Conservation (phyloP, 306 rosid species). For the Dryas alaskensis region DNA sequence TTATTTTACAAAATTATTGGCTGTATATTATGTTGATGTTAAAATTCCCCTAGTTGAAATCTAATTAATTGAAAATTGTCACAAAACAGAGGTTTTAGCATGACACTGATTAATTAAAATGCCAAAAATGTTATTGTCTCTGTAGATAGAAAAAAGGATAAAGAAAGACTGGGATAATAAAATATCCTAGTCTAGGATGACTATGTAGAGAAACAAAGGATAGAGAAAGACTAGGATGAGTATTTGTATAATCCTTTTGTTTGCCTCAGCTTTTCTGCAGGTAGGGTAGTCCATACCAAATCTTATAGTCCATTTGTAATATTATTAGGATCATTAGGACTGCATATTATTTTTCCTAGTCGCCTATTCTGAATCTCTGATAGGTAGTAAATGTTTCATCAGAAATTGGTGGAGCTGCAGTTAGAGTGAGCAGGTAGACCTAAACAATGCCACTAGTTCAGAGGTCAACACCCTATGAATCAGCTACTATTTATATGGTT, state of each 20-base stretch:
- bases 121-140: background rate
- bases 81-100: background rate
- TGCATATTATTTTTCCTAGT: background rate
- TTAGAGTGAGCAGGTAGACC: constrained; percentile 13
- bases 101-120: background rate
- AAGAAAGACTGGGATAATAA: background rate
- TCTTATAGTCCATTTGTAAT: background rate
- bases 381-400: background rate
- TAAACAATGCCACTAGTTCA: constrained; percentile 3
- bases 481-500: background rate
- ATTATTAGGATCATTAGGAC: background rate
- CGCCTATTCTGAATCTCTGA: background rate
- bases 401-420: constrained; percentile 12
- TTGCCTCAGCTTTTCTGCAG: background rate
- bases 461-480: constrained; percentile 5
- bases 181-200: too few relatives aligned
- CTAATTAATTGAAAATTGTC: background rate
- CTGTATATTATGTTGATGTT: background rate
- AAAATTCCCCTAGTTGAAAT: background rate
- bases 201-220: too few relatives aligned
- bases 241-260: too few relatives aligned
- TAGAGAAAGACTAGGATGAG: too few relatives aligned
- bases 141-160: background rate
- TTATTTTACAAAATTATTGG: background rate
- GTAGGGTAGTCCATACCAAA: constrained; percentile 12